Base-by-base conservation (phyloP, 352 stramenopile genomes). In the Blastocystis sp. region DNA sequence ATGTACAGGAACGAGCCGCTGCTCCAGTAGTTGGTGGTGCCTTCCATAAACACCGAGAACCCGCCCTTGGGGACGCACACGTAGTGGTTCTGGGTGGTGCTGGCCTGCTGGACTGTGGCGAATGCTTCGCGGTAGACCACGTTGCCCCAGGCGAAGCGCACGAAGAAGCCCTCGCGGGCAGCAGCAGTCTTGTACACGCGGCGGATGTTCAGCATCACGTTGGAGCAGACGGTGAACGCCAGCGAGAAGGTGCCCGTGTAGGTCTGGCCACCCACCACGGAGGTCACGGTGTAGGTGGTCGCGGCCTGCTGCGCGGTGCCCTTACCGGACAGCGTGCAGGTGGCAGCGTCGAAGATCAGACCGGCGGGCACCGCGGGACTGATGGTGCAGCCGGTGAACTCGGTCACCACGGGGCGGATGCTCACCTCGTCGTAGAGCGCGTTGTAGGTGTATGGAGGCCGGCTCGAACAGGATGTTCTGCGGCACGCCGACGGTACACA, bases 211-310 rank as follows among this genome's bases (percentile, higher is more conserved):
- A 84, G 23, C 74, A 84, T 84, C 14, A 41, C 66, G 14, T 62
- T 21, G 28, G 17, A 17, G 45, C 74, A 84, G 5, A 67, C 74
- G 38, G 17, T 84, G 38, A 64, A 70, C 1, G 48, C 48, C 10
- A 84, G n/a, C 7, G 17, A 43, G 9, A 84, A 23, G 14, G 74
- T 84, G 10, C 45, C 74, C 21, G 59, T 48, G 38, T 59, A 14
- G n/a, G 38, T 48, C 10, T 28, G 4, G 17, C 1, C 43, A 9
- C 56, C 28, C n/a, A 19, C 48, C 19, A 11, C 41, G 2, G 74
- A 62, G 34, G 74, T 84, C 11, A 84, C 48, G 0, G 74, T 84
- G 61, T 67, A 84, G 28, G 53, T 64, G 4, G 52, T 84, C n/a
- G 40, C 9, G 19, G 74, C 23, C 38, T 23, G 21, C 1, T 28